Evolutionary conservation across 1,284 basidiomycete species (phyloP), one percentile per base, ranked within the genome.

Genomic region (Sanguinoderma infundibulare): DNA sequence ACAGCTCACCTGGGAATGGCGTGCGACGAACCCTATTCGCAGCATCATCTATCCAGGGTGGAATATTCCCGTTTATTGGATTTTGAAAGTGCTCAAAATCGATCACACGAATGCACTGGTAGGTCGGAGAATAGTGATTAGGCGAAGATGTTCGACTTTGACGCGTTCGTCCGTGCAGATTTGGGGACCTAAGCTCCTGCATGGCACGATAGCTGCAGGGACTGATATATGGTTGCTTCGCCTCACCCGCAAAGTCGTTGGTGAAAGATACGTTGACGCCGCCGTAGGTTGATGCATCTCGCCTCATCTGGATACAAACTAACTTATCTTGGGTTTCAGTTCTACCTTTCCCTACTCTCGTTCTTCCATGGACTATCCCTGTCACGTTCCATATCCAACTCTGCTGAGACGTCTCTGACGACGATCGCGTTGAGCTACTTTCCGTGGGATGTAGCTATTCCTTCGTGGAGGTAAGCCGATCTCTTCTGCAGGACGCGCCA

Each of bases 1-100:
- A 1, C 86, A 91, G 70, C 80, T 94, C 39, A 98, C 96, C 30
- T 99, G 98, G 98, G 98, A 99, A 79, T 99, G 98, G 98, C 77
- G 85, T 24, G 80, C 85, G 59, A 75, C 83, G 5, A 75, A 76
- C n/a, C 87, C 90, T 9, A 86, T 92, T 68, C 83, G 90, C 60
- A 91, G 89, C 71, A 83, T 92, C 60, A 57, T 90, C 55, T 94
- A 91, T 70, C 91, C 92, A 14, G 81, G 82, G 9, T 67, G 97
- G 44, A 98, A 96, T 72, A 83, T 92, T 12, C 91, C 90, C 0
- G 73, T 91, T 5, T 98, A 94, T 72, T 89, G 85, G 83, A 17
- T 88, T 0, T 72, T 98, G 51, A 87, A 89, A 65, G 59, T 75
- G 2, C 74, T 83, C 0, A 74, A 80, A 0, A 71, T 92, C 15